Conservation (phyloP, 192 early-diverging fungal species). For the Linnemannia zychae region DNA sequence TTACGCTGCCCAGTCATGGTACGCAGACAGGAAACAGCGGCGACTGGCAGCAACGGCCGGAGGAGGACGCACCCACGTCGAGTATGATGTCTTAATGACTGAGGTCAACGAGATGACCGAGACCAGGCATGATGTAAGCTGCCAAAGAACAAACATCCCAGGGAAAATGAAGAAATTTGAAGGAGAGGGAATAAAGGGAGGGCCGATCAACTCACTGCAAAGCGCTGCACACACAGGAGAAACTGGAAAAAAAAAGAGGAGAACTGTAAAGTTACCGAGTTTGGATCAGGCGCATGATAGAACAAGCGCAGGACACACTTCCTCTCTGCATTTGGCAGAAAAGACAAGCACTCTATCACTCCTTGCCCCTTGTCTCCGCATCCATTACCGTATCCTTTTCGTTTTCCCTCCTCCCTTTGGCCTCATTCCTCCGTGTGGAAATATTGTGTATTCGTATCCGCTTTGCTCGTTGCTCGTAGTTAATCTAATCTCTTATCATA, state of each 20-base stretch:
- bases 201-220: not conserved
- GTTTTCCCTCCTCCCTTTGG: not conserved
- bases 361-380: not conserved
- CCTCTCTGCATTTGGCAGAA: not conserved
- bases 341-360: not conserved
- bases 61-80: constrained; percentile 16
- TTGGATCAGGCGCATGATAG: not conserved
- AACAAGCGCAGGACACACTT: not conserved
- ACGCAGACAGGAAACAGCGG: constrained; percentile 25
- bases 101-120: constrained; percentile 41
- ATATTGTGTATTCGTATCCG: not conserved
- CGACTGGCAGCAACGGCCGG: constrained; percentile 6
- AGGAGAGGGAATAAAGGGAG: not conserved
- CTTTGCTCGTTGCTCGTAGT: not conserved
- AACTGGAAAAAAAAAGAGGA: not conserved
- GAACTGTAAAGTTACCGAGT: not conserved
- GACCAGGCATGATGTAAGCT: constrained; percentile 13
- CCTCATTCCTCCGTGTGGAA: not conserved
- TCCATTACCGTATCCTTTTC: not conserved
- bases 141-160: not conserved
- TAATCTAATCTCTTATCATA: constrained; percentile 2
- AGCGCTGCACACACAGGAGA: not conserved
- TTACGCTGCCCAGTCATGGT: constrained; percentile 40
- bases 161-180: not conserved
- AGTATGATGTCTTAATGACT: constrained; percentile 40